Evolutionary conservation across 2,329 filamentous ascomycete genomes (phyloP).

Genomic region (Orbilia blumenaviensis): DNA sequence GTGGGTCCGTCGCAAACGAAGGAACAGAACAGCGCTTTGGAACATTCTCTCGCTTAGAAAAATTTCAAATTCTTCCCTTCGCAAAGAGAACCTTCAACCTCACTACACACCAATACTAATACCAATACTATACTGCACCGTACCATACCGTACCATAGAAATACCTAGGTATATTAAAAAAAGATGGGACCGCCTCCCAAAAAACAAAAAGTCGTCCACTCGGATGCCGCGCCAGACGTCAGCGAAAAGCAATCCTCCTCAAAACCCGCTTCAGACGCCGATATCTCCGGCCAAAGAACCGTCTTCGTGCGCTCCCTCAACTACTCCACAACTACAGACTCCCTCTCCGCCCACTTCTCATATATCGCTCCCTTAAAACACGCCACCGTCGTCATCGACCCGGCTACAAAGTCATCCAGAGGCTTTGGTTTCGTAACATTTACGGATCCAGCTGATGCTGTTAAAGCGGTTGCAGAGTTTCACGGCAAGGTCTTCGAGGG

Average conservation of each 20-base stretch:
- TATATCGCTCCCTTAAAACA: slow-evolving; percentile 95
- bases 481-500: slow-evolving; percentile 81
- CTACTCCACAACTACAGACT: slow-evolving; percentile 78
- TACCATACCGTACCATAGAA: too few species aligned
- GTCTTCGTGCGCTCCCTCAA: slow-evolving; percentile 93
- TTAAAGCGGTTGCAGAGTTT: slow-evolving; percentile 80
- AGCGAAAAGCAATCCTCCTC: background rate
- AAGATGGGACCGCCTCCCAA: slow-evolving; percentile 44
- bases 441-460: slow-evolving; percentile 88
- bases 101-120: background rate
- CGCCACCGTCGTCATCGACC: slow-evolving; percentile 88
- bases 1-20: background rate
- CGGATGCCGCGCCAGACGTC: background rate
- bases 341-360: slow-evolving; percentile 87
- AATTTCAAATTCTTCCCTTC: slow-evolving; percentile 23
- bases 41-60: slow-evolving; percentile 27
- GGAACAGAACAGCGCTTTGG: too few species aligned
- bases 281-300: slow-evolving; percentile 66
- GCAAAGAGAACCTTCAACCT: slow-evolving; percentile 18
- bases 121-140: background rate
- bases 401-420: slow-evolving; percentile 83
- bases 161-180: background rate
- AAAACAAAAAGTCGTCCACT: slow-evolving; percentile 41
- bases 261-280: slow-evolving; percentile 10
- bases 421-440: slow-evolving; percentile 98